A percentile compares a stretch with the other conserved stretches of the same genome.
These are phyloP conservation scores for Phlebiopsis gigantea DNA, from an alignment of 768 basidiomycete genomes.

Conservation along the genomic window DNA sequence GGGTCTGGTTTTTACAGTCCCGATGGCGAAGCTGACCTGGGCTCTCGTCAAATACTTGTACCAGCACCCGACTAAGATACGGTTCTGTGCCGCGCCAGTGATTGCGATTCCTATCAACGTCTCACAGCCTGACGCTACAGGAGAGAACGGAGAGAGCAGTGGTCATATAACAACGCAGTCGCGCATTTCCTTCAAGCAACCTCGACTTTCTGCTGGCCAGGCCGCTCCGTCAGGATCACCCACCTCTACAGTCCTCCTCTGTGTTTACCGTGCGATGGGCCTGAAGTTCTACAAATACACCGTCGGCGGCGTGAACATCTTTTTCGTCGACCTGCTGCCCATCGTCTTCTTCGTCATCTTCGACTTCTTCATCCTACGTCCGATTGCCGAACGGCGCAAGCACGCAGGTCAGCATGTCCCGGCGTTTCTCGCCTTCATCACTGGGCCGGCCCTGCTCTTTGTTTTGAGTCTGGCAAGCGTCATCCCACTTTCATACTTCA, in stretches of 20 bases:
- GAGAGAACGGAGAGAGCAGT: slow-evolving; percentile 18
- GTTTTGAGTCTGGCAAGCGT: slow-evolving; percentile 80
- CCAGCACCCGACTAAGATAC: slow-evolving; percentile 73
- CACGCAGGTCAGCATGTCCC: slow-evolving; percentile 52
- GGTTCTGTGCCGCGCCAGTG: slow-evolving; percentile 87
- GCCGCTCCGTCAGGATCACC: slow-evolving; percentile 80
- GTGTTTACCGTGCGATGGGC: slow-evolving; percentile 89
- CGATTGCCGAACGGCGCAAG: slow-evolving; percentile 58
- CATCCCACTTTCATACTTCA: slow-evolving; percentile 97
- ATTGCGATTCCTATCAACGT: slow-evolving; percentile 44
- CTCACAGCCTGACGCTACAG: slow-evolving; percentile 18
- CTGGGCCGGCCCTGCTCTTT: slow-evolving; percentile 78
- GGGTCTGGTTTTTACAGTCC: slow-evolving; percentile 92
- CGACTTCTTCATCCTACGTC: slow-evolving; percentile 80
- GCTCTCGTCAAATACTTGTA: slow-evolving; percentile 83
- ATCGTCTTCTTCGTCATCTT: slow-evolving; percentile 96
- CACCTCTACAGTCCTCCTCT: slow-evolving; percentile 84
- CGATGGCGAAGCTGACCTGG: slow-evolving; percentile 98
- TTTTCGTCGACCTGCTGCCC: slow-evolving; percentile 93
- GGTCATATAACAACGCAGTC: slow-evolving; percentile 19
- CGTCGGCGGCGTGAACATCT: slow-evolving; percentile 95
- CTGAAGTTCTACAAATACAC: slow-evolving; percentile 98
- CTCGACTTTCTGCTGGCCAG: slow-evolving; percentile 81
- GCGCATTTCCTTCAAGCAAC: slow-evolving; percentile 63
- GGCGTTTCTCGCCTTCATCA: slow-evolving; percentile 59